A percentile compares a stretch with the other conserved stretches of the same genome.
Conservation (phyloP, 2,329 filamentous ascomycete genomes). For the Verticillium nonalfalfae region DNA sequence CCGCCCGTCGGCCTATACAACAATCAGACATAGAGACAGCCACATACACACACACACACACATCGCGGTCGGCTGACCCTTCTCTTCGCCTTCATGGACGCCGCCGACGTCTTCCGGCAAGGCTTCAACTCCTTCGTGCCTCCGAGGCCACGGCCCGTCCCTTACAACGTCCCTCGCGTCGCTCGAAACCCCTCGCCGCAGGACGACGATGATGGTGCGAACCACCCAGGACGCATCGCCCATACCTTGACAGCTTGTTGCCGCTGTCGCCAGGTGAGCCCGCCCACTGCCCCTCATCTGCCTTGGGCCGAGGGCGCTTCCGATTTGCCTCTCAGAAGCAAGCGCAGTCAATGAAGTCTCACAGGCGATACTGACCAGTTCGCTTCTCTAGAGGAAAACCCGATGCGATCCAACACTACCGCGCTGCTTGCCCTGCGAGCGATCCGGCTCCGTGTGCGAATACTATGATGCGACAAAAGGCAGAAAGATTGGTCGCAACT, state of each 20-base stretch:
- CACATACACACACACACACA: not conserved
- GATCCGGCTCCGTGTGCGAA: conserved; percentile 85
- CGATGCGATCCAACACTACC: conserved; percentile 91
- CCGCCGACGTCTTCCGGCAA: conserved; percentile 53
- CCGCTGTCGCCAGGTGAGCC: conserved; percentile 67
- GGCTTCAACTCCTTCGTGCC: conserved; percentile 39
- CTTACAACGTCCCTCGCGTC: not conserved
- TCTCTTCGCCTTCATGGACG: conserved; percentile 41
- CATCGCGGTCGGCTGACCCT: not conserved
- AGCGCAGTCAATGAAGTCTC: not conserved
- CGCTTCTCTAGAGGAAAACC: conserved; percentile 70
- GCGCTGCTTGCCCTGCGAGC: conserved; percentile 85
- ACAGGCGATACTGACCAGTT: conserved; percentile 8
- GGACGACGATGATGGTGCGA: conserved; percentile 32
- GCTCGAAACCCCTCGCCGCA: not conserved
- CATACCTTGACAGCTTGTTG: conserved; percentile 78
- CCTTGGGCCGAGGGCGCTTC: not conserved
- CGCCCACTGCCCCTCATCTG: not conserved
- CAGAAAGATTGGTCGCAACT: conserved; percentile 79
- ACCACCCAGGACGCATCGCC: conserved; percentile 52
- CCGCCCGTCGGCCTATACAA: no score
- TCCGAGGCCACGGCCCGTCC: conserved; percentile 24
- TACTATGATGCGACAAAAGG: conserved; percentile 90
- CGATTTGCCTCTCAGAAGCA: not conserved
- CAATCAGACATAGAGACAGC: no score